Evolutionary conservation across 2,329 filamentous ascomycete genomes (phyloP), one percentile per base, ranked within the genome.

Genomic region (Stachybotrys elegans): DNA sequence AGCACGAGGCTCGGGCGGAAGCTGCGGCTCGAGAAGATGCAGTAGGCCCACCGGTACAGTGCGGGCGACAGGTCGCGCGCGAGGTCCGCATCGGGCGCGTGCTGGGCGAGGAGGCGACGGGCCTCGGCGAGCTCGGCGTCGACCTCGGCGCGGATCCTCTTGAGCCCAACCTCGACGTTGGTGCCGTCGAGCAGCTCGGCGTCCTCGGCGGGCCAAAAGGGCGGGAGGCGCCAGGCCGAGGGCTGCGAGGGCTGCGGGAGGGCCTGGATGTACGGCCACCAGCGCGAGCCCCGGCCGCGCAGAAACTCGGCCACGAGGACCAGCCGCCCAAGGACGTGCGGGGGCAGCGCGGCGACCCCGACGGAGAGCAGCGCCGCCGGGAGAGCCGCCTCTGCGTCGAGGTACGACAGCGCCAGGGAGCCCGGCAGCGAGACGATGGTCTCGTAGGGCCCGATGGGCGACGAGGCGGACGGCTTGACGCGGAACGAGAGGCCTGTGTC

Each of bases 221-320:
- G 69, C 5, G 83, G 80, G 13, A 84, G 72, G 1, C 66, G 70
- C 68, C 85, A 75, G 2, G 62, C 57, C 5, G 63, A 56, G 4
- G 65, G 53, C 2, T 79, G 65, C 9, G 73, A 70, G 0, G 83
- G 82, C 47, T 80, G 77, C 2, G 86, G 84, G 1, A 90, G 69
- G 0, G 78, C 76, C 9, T 66, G 64, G 50, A 89, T 77, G 61
- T 90, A 90, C 2, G 81, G 75, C 58, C 69, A 72, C 86, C 86
- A 90, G 51, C 78, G 79, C 1, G 84, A 86, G 2, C 71, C 56
- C 2, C 62, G 44, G 2, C 76, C 77, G 3, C 73, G 62, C 23
- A 88, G 68, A 56, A 80, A 82, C 58, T 90, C 79, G 48, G 83
- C 78, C 57, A 86, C 72, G 6, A 90, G 70, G 50, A 86, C 84